Conservation (phyloP, 140 eudicot species). For the Erigeron philadelphicus region DNA sequence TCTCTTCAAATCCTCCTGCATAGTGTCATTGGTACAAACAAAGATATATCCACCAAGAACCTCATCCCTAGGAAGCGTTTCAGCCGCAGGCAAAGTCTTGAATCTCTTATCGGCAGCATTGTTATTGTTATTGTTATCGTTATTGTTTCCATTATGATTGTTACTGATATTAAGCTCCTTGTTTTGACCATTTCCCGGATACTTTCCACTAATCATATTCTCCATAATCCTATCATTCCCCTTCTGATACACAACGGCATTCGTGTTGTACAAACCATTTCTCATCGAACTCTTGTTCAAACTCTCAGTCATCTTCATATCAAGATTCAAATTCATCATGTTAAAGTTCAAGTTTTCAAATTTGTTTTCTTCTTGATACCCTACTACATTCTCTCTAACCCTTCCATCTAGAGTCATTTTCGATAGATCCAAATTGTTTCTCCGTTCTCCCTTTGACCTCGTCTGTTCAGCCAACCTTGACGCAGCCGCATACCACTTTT, state of each 20-base stretch:
- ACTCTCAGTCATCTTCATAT: constrained; percentile 53
- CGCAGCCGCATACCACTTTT: constrained; percentile 82
- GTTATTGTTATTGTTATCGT: constrained; percentile 41
- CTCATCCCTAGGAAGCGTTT: constrained; percentile 90
- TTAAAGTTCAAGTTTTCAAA: constrained; percentile 67
- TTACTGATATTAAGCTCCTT: constrained; percentile 43
- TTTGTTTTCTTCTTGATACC: constrained; percentile 78
- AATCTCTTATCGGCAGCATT: constrained; percentile 85
- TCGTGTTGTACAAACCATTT: constrained; percentile 51
- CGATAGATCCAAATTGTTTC: constrained; percentile 74
- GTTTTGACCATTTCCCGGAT: constrained; percentile 38
- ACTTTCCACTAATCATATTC: constrained; percentile 48
- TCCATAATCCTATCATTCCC: constrained; percentile 41
- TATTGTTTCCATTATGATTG: constrained; percentile 36
- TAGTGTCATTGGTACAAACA: constrained; percentile 98
- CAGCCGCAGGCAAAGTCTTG: constrained; percentile 97
- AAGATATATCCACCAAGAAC: constrained; percentile 97
- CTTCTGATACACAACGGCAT: constrained; percentile 52
- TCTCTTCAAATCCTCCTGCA: constrained; percentile 94
- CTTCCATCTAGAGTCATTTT: constrained; percentile 54
- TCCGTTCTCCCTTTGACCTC: constrained; percentile 70
- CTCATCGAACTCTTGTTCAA: constrained; percentile 41
- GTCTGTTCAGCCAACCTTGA: constrained; percentile 91
- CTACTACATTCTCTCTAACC: constrained; percentile 46
- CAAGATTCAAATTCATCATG: constrained; percentile 64